Conservation (phyloP, 345 rosid species). For the Eucalyptus pauciflora region DNA sequence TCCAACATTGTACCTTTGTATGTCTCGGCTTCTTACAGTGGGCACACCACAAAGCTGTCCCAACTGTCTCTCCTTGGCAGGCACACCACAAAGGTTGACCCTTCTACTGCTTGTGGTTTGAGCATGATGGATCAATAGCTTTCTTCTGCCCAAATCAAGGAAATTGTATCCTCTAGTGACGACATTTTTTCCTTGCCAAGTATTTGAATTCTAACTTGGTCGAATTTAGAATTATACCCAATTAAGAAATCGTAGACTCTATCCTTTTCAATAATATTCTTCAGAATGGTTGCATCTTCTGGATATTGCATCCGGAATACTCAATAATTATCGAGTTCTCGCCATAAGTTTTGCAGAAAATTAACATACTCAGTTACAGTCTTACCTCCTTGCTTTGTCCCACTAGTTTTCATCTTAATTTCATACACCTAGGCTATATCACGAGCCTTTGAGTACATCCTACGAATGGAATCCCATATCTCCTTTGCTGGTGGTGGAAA, state of each 20-base stretch:
- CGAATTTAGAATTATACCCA: neutral
- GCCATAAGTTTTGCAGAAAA: too few relatives aligned
- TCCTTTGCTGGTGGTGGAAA: neutral
- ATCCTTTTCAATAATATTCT: neutral
- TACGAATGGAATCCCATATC: neutral
- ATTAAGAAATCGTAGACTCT: neutral
- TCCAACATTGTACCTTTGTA: too few relatives aligned
- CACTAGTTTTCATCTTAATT: too few relatives aligned
- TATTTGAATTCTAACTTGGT: neutral
- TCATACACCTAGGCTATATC: too few relatives aligned
- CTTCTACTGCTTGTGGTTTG: neutral
- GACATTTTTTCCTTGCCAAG: neutral
- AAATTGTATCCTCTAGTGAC: neutral
- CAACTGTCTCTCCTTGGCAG: rapidly evolving
- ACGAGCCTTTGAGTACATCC: too few relatives aligned
- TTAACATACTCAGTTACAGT: too few relatives aligned
- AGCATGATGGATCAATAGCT: neutral
- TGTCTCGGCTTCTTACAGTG: rapidly evolving
- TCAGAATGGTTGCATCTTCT: neutral
- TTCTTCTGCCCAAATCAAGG: neutral
- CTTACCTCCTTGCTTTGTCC: too few relatives aligned
- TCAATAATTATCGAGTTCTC: neutral
- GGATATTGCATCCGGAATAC: rapidly evolving
- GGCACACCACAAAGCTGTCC: too few relatives aligned
- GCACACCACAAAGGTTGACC: neutral